Evolutionary conservation across 2,329 filamentous ascomycete species (phyloP).

Genomic region (Chaetomium strumarium): DNA sequence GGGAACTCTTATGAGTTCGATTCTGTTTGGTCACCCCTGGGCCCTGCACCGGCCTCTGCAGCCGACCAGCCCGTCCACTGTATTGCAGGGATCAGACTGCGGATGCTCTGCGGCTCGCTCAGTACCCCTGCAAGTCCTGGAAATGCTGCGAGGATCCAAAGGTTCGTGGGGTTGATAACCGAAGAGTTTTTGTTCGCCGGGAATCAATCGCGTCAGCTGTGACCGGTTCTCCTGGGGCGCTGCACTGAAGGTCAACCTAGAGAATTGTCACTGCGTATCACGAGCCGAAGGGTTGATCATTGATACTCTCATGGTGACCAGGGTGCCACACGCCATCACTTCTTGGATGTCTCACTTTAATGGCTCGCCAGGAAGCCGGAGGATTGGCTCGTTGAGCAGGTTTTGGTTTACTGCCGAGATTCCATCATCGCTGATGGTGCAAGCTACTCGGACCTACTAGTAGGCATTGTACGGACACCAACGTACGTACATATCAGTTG

Average conservation of each 20-base stretch:
- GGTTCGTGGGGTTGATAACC: no score
- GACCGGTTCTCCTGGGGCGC: no score
- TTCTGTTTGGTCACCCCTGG: not conserved
- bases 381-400: conserved; percentile 12
- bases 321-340: conserved; percentile 19
- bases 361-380: conserved; percentile 2
- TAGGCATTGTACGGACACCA: no score
- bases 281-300: not conserved
- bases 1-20: conserved; percentile 12
- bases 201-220: no score
- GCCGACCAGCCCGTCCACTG: not conserved
- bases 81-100: not conserved
- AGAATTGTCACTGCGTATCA: no score
- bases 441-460: no score
- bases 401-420: conserved; percentile 11
- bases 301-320: not conserved
- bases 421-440: conserved; percentile 7
- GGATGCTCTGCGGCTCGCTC: not conserved
- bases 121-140: not conserved
- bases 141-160: no score
- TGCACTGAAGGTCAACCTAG: no score
- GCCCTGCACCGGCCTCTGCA: conserved; percentile 5
- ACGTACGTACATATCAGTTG: not conserved
- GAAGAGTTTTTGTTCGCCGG: no score
- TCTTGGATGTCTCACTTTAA: conserved; percentile 18